phyloP scores from a whole-genome alignment of 805 yeast genomes.

The Maudiozyma pseudohumilis region DNA sequence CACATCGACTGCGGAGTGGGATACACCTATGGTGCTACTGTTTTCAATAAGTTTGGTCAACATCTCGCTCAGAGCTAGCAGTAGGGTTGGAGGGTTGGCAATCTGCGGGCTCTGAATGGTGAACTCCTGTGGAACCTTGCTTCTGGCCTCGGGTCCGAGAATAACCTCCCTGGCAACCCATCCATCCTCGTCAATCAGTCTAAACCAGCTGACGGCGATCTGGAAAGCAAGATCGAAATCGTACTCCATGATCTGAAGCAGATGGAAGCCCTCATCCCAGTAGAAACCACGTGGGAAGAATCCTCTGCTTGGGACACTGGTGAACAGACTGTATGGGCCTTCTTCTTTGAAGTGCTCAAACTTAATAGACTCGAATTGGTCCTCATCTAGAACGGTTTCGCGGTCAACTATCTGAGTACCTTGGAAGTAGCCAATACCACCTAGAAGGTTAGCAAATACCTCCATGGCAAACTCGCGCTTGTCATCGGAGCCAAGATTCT shows the following conservation, averaged over 20 bases:
- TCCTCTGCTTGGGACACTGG: constrained; percentile 85
- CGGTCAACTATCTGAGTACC: constrained; percentile 82
- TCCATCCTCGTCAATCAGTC: constrained; percentile 64
- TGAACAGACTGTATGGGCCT: constrained; percentile 69
- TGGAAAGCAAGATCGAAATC: constrained; percentile 78
- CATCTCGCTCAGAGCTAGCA: constrained; percentile 57
- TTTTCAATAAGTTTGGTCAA: constrained; percentile 35
- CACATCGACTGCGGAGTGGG: constrained; percentile 5
- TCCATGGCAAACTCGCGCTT: constrained; percentile 61
- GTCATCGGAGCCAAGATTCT: constrained; percentile 22
- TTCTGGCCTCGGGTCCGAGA: constrained; percentile 81
- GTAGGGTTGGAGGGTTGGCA: constrained; percentile 92
- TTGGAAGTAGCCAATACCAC: constrained; percentile 81
- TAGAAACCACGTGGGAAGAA: constrained; percentile 94
- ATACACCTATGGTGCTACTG: constrained; percentile 5
- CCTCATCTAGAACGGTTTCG: constrained; percentile 55
- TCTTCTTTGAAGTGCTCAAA: constrained; percentile 47
- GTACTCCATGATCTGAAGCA: constrained; percentile 69
- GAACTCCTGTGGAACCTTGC: constrained; percentile 77
- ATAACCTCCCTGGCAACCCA: constrained; percentile 97
- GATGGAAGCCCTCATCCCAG: constrained; percentile 98
- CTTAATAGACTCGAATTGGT: constrained; percentile 47
- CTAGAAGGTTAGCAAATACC: constrained; percentile 70
- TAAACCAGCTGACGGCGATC: constrained; percentile 80
- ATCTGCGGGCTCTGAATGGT: constrained; percentile 77